Conservation (phyloP, 495 filamentous ascomycete species). For the Penicillium psychrofluorescens region DNA sequence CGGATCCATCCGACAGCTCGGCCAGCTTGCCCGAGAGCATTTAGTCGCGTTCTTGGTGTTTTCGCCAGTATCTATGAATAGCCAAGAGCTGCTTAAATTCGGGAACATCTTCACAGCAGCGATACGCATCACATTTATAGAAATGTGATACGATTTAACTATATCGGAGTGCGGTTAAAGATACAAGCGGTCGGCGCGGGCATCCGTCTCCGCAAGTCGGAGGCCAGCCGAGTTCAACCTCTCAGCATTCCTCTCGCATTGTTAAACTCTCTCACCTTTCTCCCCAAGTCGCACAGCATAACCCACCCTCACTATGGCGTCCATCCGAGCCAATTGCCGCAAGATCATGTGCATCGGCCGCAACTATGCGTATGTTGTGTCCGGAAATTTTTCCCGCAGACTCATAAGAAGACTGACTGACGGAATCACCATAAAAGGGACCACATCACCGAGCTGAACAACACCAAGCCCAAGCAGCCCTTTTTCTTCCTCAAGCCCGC, state of each 20-base stretch:
- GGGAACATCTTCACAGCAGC: no score
- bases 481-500: conserved; percentile 99
- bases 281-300: background rate
- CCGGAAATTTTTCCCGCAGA: background rate
- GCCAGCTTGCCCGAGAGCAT: background rate
- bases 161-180: conserved; percentile 1
- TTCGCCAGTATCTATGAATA: no score
- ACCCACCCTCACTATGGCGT: conserved; percentile 21
- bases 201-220: conserved; percentile 5
- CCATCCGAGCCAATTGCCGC: conserved; percentile 52
- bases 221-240: conserved; percentile 4
- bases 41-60: no score
- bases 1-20: background rate
- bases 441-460: conserved; percentile 90
- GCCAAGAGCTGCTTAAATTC: no score
- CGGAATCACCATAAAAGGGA: conserved; percentile 47
- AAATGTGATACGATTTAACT: no score
- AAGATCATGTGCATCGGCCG: conserved; percentile 97
- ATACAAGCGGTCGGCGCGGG: conserved; percentile 10
- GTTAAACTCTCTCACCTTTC: background rate
- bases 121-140: no score
- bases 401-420: no score
- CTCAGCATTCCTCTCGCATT: background rate
- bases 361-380: conserved; percentile 78
- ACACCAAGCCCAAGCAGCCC: conserved; percentile 74